Percentiles rank a stretch among this genome's conserved stretches.
These are phyloP conservation scores for Pseudotulostoma volvatum DNA, from an alignment of 495 filamentous ascomycete species.

Conservation along the genomic window DNA sequence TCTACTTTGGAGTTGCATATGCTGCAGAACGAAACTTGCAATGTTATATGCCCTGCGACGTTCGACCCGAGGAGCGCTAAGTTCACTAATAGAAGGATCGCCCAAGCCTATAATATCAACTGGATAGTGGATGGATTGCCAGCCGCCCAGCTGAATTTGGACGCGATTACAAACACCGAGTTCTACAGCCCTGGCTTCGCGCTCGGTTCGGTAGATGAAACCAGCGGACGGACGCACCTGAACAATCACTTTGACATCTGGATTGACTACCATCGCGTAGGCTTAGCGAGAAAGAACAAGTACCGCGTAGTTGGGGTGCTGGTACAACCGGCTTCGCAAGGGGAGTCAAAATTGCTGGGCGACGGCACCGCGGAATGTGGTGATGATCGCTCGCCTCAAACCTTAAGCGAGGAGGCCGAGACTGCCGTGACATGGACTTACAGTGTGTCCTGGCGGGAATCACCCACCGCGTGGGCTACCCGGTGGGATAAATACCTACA, in stretches of 20 bases:
- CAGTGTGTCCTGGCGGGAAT: slow-evolving; percentile 69
- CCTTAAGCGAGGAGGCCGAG: slow-evolving; percentile 46
- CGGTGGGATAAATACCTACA: slow-evolving; percentile 97
- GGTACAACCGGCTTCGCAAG: slow-evolving; percentile 61
- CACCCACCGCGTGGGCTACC: slow-evolving; percentile 77
- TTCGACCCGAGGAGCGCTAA: slow-evolving; percentile 53
- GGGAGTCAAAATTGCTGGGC: slow-evolving; percentile 36
- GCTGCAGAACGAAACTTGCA: slow-evolving; percentile 72
- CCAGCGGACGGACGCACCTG: slow-evolving; percentile 40
- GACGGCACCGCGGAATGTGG: slow-evolving; percentile 48
- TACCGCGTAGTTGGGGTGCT: slow-evolving; percentile 82
- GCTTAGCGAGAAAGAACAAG: slow-evolving; percentile 37
- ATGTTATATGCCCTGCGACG: slow-evolving; percentile 49
- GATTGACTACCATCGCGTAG: slow-evolving; percentile 79
- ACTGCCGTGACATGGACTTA: slow-evolving; percentile 78
- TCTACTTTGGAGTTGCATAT: slow-evolving; percentile 82
- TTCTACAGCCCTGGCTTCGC: slow-evolving; percentile 84
- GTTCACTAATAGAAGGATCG: slow-evolving; percentile 71
- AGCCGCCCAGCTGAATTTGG: slow-evolving; percentile 60
- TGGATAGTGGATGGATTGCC: slow-evolving; percentile 92
- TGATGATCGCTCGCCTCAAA: slow-evolving; percentile 21
- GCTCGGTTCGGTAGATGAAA: slow-evolving; percentile 48
- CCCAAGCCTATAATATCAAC: slow-evolving; percentile 73
- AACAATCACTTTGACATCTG: slow-evolving; percentile 91
- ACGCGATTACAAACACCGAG: slow-evolving; percentile 51